Conservation (phyloP, 2,329 filamentous ascomycete genomes). For the Rhexocercosporidium sp. region DNA sequence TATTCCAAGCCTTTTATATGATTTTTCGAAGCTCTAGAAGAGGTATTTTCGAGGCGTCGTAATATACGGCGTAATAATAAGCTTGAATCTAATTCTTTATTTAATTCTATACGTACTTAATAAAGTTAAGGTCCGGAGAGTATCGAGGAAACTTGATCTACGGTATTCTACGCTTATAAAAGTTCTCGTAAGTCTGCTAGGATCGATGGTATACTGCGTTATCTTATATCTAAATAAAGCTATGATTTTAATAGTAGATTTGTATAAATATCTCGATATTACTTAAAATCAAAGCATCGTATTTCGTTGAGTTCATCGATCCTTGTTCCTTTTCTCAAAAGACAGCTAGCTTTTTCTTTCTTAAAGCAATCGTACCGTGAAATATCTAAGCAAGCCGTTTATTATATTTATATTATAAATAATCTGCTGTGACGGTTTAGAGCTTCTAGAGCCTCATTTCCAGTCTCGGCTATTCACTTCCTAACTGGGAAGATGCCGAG, state of each 20-base stretch:
- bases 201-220: slow-evolving; percentile 11
- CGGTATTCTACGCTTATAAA: slow-evolving; percentile 4
- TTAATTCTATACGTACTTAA: slow-evolving; percentile 23
- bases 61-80: slow-evolving; percentile 14
- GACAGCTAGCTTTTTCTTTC: background rate
- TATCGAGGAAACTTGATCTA: slow-evolving; percentile 17
- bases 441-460: too few species aligned
- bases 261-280: background rate
- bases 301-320: slow-evolving; percentile 15
- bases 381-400: slow-evolving; percentile 19
- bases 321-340: slow-evolving; percentile 25
- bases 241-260: background rate
- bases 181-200: background rate
- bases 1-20: slow-evolving; percentile 1
- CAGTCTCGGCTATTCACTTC: too few species aligned
- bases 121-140: slow-evolving; percentile 23
- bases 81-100: slow-evolving; percentile 25
- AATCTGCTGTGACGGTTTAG: too few species aligned
- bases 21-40: slow-evolving; percentile 5
- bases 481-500: too few species aligned
- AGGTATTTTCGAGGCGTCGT: slow-evolving; percentile 11
- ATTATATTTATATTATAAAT: slow-evolving; percentile 16
- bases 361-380: slow-evolving; percentile 9
- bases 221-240: slow-evolving; percentile 20
- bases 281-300: slow-evolving; percentile 10